A percentile compares a stretch with the other conserved stretches of the same genome.
Conservation (phyloP, 768 basidiomycete genomes). For the Phlebiopsis gigantea region DNA sequence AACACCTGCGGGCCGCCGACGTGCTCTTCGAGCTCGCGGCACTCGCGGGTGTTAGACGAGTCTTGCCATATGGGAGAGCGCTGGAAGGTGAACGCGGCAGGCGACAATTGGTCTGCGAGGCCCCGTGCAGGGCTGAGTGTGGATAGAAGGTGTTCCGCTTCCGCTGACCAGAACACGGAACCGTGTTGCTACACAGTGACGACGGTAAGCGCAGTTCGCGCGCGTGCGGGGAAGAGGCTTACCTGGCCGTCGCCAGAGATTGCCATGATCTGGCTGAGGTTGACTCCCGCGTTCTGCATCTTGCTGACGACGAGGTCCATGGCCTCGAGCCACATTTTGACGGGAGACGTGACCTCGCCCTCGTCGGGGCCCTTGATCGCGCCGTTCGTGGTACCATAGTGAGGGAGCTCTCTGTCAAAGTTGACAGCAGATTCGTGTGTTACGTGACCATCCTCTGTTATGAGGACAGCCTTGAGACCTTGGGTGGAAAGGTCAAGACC, state of each 20-base stretch:
- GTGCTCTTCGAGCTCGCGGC: constrained; percentile 56
- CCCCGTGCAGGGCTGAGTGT: constrained; percentile 45
- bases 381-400: constrained; percentile 62
- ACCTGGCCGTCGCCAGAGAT: constrained; percentile 82
- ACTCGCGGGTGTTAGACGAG: constrained; percentile 76
- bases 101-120: constrained; percentile 55
- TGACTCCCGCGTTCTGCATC: constrained; percentile 53
- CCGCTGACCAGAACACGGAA: constrained; percentile 74
- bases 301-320: constrained; percentile 70
- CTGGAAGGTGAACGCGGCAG: constrained; percentile 60
- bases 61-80: constrained; percentile 89
- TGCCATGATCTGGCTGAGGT: constrained; percentile 51
- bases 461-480: constrained; percentile 71
- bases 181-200: constrained; percentile 65
- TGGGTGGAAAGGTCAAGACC: constrained; percentile 88
- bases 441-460: constrained; percentile 49
- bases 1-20: constrained; percentile 69
- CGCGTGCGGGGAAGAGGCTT: constrained; percentile 12
- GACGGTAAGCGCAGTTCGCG: neutral
- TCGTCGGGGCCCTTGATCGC: constrained; percentile 56
- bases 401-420: constrained; percentile 76
- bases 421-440: constrained; percentile 69
- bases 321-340: constrained; percentile 82
- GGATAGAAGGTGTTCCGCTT: constrained; percentile 46
- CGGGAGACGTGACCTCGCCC: constrained; percentile 77